A percentile compares a stretch with the other conserved stretches of the same genome.
phyloP scores from a whole-genome alignment of 306 rosid genomes.

The Aeschynomene evenia region DNA sequence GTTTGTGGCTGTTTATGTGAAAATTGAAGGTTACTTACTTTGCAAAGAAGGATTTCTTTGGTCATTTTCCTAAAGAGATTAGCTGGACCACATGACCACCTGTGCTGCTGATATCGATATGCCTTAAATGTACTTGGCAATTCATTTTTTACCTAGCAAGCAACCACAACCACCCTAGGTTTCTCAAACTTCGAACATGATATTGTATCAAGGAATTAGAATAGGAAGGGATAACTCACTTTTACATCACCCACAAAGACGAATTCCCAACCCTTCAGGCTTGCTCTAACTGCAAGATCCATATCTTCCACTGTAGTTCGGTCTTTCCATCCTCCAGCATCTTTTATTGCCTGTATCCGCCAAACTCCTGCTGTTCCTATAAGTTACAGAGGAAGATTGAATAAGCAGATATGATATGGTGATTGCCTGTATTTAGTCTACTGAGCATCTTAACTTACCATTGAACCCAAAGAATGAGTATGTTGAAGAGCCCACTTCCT shows the following conservation, averaged over 20 bases:
- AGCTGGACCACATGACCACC: slow-evolving; percentile 60
- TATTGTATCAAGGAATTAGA: slow-evolving; percentile 5
- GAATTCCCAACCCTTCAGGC: slow-evolving; percentile 60
- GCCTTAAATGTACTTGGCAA: slow-evolving; percentile 57
- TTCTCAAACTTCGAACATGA: slow-evolving; percentile 20
- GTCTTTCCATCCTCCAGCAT: slow-evolving; percentile 71
- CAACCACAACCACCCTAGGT: neutral
- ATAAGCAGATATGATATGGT: slow-evolving; percentile 16
- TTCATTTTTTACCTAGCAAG: slow-evolving; percentile 56
- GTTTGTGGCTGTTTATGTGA: neutral
- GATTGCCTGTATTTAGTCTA: slow-evolving; percentile 15
- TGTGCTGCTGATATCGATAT: slow-evolving; percentile 49
- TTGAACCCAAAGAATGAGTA: slow-evolving; percentile 65
- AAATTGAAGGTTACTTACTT: slow-evolving; percentile 35
- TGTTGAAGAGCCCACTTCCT: slow-evolving; percentile 63
- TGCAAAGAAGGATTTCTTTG: slow-evolving; percentile 43
- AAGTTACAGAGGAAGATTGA: slow-evolving; percentile 19
- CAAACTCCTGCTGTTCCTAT: slow-evolving; percentile 61
- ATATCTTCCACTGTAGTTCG: slow-evolving; percentile 61
- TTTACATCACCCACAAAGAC: slow-evolving; percentile 49
- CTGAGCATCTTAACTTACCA: slow-evolving; percentile 34
- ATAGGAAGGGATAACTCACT: slow-evolving; percentile 34
- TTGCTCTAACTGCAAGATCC: slow-evolving; percentile 62
- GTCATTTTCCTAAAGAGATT: slow-evolving; percentile 56
- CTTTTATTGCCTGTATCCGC: slow-evolving; percentile 49